These are phyloP conservation scores for Phytopythium kandeliae DNA, from an alignment of 352 stramenopile species.

Conservation along the genomic window DNA sequence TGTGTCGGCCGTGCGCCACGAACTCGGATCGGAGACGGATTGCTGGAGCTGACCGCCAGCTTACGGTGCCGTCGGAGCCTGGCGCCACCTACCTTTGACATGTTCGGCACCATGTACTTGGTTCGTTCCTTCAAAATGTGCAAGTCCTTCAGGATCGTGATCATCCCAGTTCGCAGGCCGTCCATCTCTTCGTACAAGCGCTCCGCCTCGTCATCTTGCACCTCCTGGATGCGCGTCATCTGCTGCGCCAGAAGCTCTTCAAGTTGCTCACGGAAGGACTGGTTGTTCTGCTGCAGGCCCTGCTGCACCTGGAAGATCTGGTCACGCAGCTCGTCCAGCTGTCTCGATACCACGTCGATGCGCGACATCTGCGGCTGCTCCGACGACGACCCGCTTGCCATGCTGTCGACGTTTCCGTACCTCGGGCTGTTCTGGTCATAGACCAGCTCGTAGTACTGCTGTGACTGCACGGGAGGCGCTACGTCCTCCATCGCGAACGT, in stretches of 20 bases:
- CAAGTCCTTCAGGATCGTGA: conserved; percentile 56
- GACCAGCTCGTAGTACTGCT: conserved; percentile 15
- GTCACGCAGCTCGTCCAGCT: conserved; percentile 36
- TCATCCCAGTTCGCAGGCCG: conserved; percentile 59
- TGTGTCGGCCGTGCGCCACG: neutral
- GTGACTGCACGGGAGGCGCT: conserved; percentile 11
- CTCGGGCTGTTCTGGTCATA: conserved; percentile 15
- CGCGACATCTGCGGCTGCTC: conserved; percentile 15
- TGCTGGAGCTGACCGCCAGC: neutral
- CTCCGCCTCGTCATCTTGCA: conserved; percentile 48
- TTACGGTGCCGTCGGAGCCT: conserved; percentile 13
- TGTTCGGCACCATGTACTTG: conserved; percentile 56
- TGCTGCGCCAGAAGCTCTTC: conserved; percentile 44
- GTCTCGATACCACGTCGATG: conserved; percentile 39
- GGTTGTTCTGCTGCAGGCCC: conserved; percentile 40
- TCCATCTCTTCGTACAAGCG: conserved; percentile 56
- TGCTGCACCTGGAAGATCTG: conserved; percentile 57
- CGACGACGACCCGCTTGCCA: conserved; percentile 4
- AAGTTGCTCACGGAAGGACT: conserved; percentile 35
- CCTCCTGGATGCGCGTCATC: conserved; percentile 37
- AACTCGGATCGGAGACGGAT: conserved; percentile 8
- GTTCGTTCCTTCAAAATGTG: conserved; percentile 64
- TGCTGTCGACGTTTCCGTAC: neutral
- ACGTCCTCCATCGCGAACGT: conserved; percentile 4
- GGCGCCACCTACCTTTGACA: conserved; percentile 18